Conservation (phyloP, 805 yeast genomes). For the Ogataea nakhonphanomensis region DNA sequence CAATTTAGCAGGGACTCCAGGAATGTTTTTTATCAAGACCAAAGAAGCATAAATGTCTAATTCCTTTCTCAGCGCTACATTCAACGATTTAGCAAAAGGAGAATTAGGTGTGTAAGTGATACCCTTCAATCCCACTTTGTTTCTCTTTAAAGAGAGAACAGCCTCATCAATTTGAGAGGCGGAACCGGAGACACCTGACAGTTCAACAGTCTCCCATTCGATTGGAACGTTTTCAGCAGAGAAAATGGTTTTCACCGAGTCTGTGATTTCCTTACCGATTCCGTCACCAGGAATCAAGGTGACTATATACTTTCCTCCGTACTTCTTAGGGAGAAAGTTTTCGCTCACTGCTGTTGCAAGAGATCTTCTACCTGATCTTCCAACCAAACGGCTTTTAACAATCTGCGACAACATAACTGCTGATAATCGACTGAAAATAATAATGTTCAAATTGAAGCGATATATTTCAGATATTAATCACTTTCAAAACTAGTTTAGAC, state of each 20-base stretch:
- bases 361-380: constrained; percentile 23
- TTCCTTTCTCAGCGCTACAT: constrained; percentile 95
- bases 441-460: neutral
- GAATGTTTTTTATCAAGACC: constrained; percentile 89
- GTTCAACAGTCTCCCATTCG: constrained; percentile 85
- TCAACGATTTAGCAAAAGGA: constrained; percentile 75
- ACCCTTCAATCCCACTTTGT: constrained; percentile 96
- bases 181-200: constrained; percentile 50
- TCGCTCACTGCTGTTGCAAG: constrained; percentile 32
- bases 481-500: neutral
- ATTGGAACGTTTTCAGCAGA: constrained; percentile 84
- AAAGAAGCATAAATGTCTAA: constrained; percentile 93
- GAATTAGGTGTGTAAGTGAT: constrained; percentile 87
- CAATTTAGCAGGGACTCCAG: constrained; percentile 89
- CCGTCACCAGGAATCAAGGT: constrained; percentile 98
- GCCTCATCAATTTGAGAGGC: constrained; percentile 69
- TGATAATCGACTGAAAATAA: too few relatives aligned
- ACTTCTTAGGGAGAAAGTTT: constrained; percentile 68
- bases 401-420: constrained; percentile 25
- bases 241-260: constrained; percentile 88
- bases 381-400: constrained; percentile 18
- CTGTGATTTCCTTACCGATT: constrained; percentile 93
- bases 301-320: constrained; percentile 92
- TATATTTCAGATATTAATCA: neutral
- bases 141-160: constrained; percentile 86